Conservation (phyloP, 192 early-diverging fungal species). For the Backusella tuberculispora region DNA sequence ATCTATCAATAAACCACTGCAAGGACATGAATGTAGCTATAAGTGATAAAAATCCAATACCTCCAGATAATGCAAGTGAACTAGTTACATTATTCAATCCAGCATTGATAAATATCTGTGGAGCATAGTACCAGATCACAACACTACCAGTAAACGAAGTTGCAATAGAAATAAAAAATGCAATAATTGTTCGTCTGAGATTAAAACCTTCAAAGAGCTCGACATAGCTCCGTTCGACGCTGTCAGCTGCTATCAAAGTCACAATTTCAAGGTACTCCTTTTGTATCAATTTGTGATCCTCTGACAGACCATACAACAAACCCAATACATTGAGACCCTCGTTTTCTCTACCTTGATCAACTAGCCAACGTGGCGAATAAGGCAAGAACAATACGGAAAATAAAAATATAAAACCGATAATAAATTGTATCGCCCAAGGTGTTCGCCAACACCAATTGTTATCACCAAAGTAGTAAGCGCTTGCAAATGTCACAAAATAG, state of each 20-base stretch:
- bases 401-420: constrained; percentile 64
- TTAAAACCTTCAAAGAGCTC: constrained; percentile 60
- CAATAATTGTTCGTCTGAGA: constrained; percentile 63
- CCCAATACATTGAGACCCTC: constrained; percentile 70
- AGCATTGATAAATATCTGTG: constrained; percentile 51
- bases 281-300: constrained; percentile 45
- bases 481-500: constrained; percentile 58
- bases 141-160: constrained; percentile 85
- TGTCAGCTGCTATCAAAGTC: constrained; percentile 62
- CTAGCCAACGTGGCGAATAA: constrained; percentile 84
- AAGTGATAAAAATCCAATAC: constrained; percentile 63
- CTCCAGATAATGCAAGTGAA: constrained; percentile 34
- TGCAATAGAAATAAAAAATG: constrained; percentile 69
- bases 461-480: constrained; percentile 21
- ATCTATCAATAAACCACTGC: constrained; percentile 67
- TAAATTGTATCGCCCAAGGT: constrained; percentile 71
- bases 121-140: constrained; percentile 61
- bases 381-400: constrained; percentile 69
- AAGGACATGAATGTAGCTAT: constrained; percentile 80
- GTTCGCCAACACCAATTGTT: constrained; percentile 63
- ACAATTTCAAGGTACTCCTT: constrained; percentile 73
- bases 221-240: constrained; percentile 60
- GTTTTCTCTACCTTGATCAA: constrained; percentile 63
- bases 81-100: constrained; percentile 27
- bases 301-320: constrained; percentile 51